Conservation (phyloP, 1,139 yeast genomes). For the Pichia terricola region DNA sequence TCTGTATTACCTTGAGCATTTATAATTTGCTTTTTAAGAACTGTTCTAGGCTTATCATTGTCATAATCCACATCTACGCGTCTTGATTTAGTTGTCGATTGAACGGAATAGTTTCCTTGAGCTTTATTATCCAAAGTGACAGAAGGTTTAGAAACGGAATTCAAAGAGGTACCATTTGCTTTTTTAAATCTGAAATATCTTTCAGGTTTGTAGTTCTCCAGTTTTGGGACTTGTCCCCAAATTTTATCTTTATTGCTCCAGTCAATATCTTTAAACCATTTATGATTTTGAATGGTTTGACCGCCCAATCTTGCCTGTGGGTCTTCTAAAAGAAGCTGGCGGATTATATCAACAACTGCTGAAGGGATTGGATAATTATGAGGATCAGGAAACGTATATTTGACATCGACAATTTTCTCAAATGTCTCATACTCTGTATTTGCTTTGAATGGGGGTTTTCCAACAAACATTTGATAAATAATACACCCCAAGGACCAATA, state of each 20-base stretch:
- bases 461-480: conserved; percentile 64
- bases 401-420: conserved; percentile 53
- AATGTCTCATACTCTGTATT: conserved; percentile 67
- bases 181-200: conserved; percentile 12
- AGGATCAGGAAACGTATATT: conserved; percentile 48
- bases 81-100: neutral
- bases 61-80: conserved; percentile 5
- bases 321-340: conserved; percentile 44
- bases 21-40: conserved; percentile 21
- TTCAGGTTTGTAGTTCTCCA: conserved; percentile 55
- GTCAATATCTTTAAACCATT: conserved; percentile 58
- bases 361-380: conserved; percentile 31
- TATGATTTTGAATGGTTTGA: conserved; percentile 57
- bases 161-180: neutral
- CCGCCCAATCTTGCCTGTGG: conserved; percentile 60
- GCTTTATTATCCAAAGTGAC: neutral
- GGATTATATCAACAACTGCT: conserved; percentile 41
- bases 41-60: conserved; percentile 10
- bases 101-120: neutral
- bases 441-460: conserved; percentile 75
- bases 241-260: conserved; percentile 58
- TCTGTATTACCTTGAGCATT: conserved; percentile 24
- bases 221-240: conserved; percentile 74
- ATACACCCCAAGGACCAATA: conserved; percentile 82
- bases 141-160: neutral